These are phyloP conservation scores for Tylopilus sp. DNA, from an alignment of 1,284 basidiomycete species.

Conservation along the genomic window DNA sequence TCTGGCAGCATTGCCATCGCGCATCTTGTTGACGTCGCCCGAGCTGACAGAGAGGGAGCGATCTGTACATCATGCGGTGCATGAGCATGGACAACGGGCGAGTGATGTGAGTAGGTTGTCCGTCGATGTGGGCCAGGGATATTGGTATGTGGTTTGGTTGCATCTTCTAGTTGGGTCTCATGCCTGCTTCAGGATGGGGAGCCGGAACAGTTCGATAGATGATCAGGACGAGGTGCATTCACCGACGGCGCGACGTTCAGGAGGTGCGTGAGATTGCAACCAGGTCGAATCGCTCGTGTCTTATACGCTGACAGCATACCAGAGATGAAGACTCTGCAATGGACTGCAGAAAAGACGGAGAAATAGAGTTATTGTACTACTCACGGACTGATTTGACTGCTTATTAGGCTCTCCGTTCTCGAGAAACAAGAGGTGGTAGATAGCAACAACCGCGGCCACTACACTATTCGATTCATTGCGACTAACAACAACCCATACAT, in stretches of 20 bases:
- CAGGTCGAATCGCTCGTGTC: not conserved
- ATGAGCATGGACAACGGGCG: conserved; percentile 52
- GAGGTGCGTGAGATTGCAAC: conserved; percentile 4
- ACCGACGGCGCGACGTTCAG: not conserved
- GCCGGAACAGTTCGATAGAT: not conserved
- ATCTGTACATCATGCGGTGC: conserved; percentile 56
- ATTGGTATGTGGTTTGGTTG: conserved; percentile 50
- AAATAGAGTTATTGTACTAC: conserved; percentile 8
- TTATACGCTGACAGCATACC: not conserved
- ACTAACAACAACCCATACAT: too few species aligned
- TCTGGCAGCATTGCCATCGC: conserved; percentile 7
- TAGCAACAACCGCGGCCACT: too few species aligned
- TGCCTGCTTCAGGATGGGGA: conserved; percentile 10
- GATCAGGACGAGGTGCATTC: not conserved
- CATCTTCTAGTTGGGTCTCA: not conserved
- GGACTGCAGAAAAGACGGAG: conserved; percentile 23
- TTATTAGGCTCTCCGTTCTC: not conserved
- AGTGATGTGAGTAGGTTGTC: conserved; percentile 74
- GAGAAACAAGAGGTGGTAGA: not conserved
- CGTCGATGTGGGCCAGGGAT: conserved; percentile 60
- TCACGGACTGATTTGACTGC: conserved; percentile 14
- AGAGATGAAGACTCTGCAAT: conserved; percentile 39
- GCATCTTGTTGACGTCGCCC: conserved; percentile 19
- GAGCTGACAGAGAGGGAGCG: conserved; percentile 48
- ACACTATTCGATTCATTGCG: too few species aligned